Evolutionary conservation across 495 filamentous ascomycete species (phyloP), one percentile per base, ranked within the genome.

Genomic region (Cetradonia linearis): DNA sequence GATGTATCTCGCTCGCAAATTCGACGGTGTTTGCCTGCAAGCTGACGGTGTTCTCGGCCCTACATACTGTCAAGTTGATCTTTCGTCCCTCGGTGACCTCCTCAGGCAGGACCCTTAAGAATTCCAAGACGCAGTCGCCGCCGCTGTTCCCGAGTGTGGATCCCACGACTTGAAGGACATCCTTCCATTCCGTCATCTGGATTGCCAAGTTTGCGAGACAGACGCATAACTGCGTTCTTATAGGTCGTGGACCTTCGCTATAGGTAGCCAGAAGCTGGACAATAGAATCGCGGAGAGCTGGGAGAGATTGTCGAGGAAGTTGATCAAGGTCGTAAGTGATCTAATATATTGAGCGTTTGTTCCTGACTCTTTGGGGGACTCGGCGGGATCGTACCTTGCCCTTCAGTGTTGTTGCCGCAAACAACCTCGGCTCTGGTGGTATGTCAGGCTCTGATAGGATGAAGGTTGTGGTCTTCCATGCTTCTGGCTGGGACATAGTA

Each of bases 81-180:
- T 96, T 97, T 73, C 93, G 88, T 73, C 94, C 93, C 78, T 97
- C 93, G 54, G 89, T 97, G 71, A 99, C 94, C 81, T 99, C 93
- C 78, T 99, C 93, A 23, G 93, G 93, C 50, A 99, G 82, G 67
- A 99, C 91, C 69, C 85, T 90, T 58, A 99, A 78, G 72, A 99
- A 97, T 69, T 97, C 94, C 63, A 99, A 74, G 65, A 96, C 86
- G 70, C 87, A 91, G 56, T 91, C 84, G 64, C 86, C 81, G 48
- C 86, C 82, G 65, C 84, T 84, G 68, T 81, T 83, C 53, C 92
- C 89, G 47, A 99, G 78, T 16, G 85, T 78, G 36, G 83, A 78
- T 27, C 94, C 89, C 33, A 97, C 86, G 33, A 83, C 80, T 25
- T 79, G 78, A 64, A 99, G 73, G 25, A 97, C 93, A 75, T 97